phyloP scores from a whole-genome alignment of 306 rosid species.

The Fragaria vesca region DNA sequence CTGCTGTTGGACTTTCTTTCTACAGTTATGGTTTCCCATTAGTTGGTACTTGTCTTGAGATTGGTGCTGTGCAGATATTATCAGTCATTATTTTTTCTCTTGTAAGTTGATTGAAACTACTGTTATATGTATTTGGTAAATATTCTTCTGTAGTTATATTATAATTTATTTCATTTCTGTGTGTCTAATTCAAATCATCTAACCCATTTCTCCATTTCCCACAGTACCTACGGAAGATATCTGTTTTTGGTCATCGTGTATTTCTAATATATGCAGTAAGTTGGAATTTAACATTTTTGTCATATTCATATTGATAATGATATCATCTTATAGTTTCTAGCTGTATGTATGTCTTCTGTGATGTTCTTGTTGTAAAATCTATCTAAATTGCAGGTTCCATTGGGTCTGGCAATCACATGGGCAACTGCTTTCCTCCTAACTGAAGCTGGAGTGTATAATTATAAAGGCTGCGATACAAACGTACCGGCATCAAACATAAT shows the following conservation, averaged over 20 bases:
- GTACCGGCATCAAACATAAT: slow-evolving; percentile 86
- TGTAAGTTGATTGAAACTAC: slow-evolving; percentile 54
- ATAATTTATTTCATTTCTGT: not conserved
- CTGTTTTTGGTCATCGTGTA: slow-evolving; percentile 90
- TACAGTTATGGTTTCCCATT: slow-evolving; percentile 89
- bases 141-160: not conserved
- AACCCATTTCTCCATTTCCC: slow-evolving; percentile 24
- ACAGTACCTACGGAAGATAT: slow-evolving; percentile 94
- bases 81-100: slow-evolving; percentile 81
- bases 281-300: slow-evolving; percentile 10
- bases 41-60: slow-evolving; percentile 92
- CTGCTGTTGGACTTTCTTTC: slow-evolving; percentile 99
- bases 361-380: slow-evolving; percentile 22
- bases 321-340: slow-evolving; percentile 12
- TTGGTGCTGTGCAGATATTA: slow-evolving; percentile 90
- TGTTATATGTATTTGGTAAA: slow-evolving; percentile 4
- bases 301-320: slow-evolving; percentile 5
- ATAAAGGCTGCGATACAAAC: slow-evolving; percentile 89
- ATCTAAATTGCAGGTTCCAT: slow-evolving; percentile 71
- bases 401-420: slow-evolving; percentile 97
- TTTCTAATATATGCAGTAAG: slow-evolving; percentile 94
- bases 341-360: slow-evolving; percentile 13
- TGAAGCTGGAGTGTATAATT: slow-evolving; percentile 76
- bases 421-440: slow-evolving; percentile 87
- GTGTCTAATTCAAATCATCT: slow-evolving; percentile 17